A percentile compares a stretch with the other conserved stretches of the same genome.
Evolutionary conservation across 306 rosid genomes (phyloP).

Genomic region (Corylus americana): DNA sequence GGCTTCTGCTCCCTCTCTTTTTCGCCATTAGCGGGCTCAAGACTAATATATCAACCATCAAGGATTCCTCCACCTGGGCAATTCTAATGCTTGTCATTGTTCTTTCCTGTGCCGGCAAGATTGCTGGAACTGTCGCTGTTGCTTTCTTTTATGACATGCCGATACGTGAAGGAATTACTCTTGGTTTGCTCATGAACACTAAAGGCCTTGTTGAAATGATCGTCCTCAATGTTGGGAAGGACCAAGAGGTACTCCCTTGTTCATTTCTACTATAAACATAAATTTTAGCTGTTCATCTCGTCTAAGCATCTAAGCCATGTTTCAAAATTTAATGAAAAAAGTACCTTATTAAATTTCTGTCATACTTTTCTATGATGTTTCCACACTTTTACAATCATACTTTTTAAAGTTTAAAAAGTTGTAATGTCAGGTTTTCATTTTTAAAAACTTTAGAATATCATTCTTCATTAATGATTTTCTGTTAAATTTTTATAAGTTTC

Average conservation of each 20-base stretch:
- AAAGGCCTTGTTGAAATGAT: slow-evolving; percentile 91
- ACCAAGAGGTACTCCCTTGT: slow-evolving; percentile 56
- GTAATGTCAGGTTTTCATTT: no score
- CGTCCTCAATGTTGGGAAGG: slow-evolving; percentile 84
- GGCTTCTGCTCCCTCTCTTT: slow-evolving; percentile 88
- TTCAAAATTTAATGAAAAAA: no score
- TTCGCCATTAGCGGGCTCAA: slow-evolving; percentile 87
- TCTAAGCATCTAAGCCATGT: no score
- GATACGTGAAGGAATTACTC: slow-evolving; percentile 61
- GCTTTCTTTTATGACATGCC: slow-evolving; percentile 63
- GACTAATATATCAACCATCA: slow-evolving; percentile 49
- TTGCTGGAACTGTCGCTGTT: slow-evolving; percentile 64
- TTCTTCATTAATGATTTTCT: no score
- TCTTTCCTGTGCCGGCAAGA: slow-evolving; percentile 69
- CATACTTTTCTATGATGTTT: no score
- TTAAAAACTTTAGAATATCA: no score
- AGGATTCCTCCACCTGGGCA: slow-evolving; percentile 49
- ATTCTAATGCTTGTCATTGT: slow-evolving; percentile 49
- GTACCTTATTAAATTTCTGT: no score
- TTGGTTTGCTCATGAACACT: slow-evolving; percentile 92
- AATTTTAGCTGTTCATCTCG: no score
- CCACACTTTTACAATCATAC: no score
- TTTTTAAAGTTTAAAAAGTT: no score
- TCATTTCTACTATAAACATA: no score
- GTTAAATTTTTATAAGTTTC: no score